phyloP scores from a whole-genome alignment of 176 grass and related monocot genomes.

The Raddia guianensis region DNA sequence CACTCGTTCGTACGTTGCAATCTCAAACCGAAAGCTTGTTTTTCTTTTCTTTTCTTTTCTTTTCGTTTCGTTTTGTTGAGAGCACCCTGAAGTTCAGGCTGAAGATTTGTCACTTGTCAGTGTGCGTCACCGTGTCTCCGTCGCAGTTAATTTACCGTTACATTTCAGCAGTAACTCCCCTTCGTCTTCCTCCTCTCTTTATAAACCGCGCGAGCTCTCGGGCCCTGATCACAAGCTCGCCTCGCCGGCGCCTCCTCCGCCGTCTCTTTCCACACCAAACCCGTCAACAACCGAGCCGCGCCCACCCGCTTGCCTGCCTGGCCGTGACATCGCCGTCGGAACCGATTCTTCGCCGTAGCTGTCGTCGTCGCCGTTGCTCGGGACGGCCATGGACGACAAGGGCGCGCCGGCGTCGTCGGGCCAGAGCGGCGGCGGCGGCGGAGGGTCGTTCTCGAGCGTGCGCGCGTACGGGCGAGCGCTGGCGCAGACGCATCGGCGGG shows the following conservation, averaged over 20 bases:
- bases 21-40: background rate
- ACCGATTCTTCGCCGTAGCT: background rate
- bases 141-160: no score
- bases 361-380: background rate
- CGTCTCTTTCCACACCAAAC: background rate
- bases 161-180: no score
- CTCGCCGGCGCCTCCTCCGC: background rate
- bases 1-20: background rate
- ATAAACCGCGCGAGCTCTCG: constrained; percentile 20
- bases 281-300: background rate
- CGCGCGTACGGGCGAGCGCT: constrained; percentile 60
- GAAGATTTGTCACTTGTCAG: no score
- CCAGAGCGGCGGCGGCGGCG: background rate
- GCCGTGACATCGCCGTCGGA: background rate
- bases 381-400: constrained; percentile 44
- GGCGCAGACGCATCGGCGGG: constrained; percentile 46
- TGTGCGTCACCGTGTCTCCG: no score
- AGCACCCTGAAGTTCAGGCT: no score
- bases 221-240: background rate
- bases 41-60: background rate
- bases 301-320: background rate
- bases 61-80: background rate
- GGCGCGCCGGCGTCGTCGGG: background rate
- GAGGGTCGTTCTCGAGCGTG: constrained; percentile 64
- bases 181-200: constrained; percentile 9